Conservation (phyloP, 345 rosid genomes). For the Eucalyptus marginata region DNA sequence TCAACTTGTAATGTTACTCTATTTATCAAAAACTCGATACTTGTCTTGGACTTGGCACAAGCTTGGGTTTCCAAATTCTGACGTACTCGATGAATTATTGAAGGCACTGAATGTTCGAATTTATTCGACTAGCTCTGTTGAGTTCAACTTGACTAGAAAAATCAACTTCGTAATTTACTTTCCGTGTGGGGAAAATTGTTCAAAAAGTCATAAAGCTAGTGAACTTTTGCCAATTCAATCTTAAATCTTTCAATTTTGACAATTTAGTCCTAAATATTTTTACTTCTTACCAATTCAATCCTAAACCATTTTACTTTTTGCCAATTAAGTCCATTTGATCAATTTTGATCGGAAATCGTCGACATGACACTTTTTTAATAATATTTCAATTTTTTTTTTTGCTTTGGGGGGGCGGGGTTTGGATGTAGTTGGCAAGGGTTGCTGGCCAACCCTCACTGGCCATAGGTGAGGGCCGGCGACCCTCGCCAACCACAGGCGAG, state of each 20-base stretch:
- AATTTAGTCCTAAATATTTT: accelerated
- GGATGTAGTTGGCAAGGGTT: too few species aligned
- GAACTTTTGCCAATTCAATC: accelerated
- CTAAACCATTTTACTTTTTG: too few species aligned
- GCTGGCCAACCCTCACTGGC: accelerated
- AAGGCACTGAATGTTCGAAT: neutral
- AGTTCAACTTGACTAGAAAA: neutral
- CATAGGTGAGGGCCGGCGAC: too few species aligned
- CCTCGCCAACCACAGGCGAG: too few species aligned
- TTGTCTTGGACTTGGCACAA: neutral
- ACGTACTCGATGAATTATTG: neutral
- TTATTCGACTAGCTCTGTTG: neutral
- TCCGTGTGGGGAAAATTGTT: too few species aligned
- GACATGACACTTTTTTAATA: accelerated
- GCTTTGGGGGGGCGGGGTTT: too few species aligned
- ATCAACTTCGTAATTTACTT: neutral
- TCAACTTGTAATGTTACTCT: neutral
- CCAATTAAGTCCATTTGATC: accelerated
- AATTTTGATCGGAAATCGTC: accelerated
- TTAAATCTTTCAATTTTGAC: accelerated
- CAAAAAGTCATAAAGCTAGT: accelerated
- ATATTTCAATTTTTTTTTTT: too few species aligned
- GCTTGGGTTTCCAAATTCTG: neutral
- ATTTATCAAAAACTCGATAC: neutral
- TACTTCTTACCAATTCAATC: too few species aligned